These are phyloP conservation scores for Collybia sordida DNA, from an alignment of 768 basidiomycete genomes.

Conservation along the genomic window DNA sequence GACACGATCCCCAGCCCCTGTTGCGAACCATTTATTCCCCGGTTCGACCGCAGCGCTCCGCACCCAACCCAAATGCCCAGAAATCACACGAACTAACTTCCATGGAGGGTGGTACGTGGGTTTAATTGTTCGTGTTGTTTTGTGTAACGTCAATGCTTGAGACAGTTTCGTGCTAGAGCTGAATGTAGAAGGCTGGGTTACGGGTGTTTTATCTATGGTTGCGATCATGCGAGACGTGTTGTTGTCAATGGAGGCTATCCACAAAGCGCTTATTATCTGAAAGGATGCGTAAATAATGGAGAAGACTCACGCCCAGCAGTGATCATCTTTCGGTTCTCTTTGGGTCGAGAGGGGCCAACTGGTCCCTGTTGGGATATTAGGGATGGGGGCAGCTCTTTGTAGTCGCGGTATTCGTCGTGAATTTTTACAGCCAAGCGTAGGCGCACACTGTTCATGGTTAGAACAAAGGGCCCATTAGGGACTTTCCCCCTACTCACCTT, in stretches of 20 bases:
- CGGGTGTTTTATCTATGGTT: conserved; percentile 72
- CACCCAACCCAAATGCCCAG: conserved; percentile 98
- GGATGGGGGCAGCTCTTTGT: conserved; percentile 79
- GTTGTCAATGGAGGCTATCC: conserved; percentile 35
- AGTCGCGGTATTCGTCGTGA: conserved; percentile 85
- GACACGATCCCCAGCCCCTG: conserved; percentile 96
- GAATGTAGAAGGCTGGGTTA: conserved; percentile 69
- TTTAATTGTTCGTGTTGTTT: conserved; percentile 91
- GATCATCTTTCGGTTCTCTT: conserved; percentile 61
- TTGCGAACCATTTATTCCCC: conserved; percentile 98
- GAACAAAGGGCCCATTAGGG: not conserved
- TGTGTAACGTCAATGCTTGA: conserved; percentile 89
- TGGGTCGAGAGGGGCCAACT: conserved; percentile 78
- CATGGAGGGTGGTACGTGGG: conserved; percentile 95
- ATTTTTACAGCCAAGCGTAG: conserved; percentile 83
- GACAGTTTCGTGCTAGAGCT: conserved; percentile 66
- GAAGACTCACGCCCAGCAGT: conserved; percentile 62
- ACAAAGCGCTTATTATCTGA: conserved; percentile 5
- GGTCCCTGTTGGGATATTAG: conserved; percentile 79
- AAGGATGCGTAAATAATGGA: conserved; percentile 3
- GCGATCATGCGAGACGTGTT: conserved; percentile 71
- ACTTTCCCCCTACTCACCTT: conserved; percentile 44
- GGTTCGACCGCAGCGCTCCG: conserved; percentile 95
- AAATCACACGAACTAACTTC: conserved; percentile 96
- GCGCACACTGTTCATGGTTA: conserved; percentile 47